Evolutionary conservation across 805 yeast species (phyloP), one percentile per base, ranked within the genome.

Genomic region (Hanseniaspora guilliermondii): DNA sequence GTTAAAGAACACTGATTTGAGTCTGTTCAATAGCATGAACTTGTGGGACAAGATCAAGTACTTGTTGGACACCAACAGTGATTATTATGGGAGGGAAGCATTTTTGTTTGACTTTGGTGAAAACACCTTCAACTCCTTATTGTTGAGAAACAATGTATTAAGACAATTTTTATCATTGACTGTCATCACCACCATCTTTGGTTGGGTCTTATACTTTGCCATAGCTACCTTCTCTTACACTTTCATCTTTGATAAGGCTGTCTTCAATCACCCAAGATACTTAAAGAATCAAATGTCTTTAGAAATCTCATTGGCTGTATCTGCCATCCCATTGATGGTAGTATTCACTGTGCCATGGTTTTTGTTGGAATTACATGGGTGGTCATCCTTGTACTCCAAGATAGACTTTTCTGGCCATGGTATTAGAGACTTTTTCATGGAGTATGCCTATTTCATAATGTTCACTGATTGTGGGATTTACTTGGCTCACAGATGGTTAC

Each of bases 381-480:
- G 78, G 68, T 87, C 97, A 0, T 76, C 73, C 61, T 73, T 93
- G 54, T 89, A 91, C 70, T 78, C 80, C 73, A 71, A 79, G 32
- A 70, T 82, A 35, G 73, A 76, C 58, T 81, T 79, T 50, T 71
- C 79, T 25, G 76, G 76, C 24, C 91, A 89, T 53, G 86, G 87
- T 49, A 76, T 82, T 79, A 73, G 68, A 60, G 79, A 87, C 46
- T 62, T 87, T 40, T 50, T 77, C 14, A 68, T 74, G 57, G 96
- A 89, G 68, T 68, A 83, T 58, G 89, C 93, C 2, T 69, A 77
- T 32, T 91, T 91, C 70, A 77, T 93, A 60, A 76, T 93, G 75
- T 93, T 93, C 68, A 93, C 98, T 1, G 98, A 93, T 70, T 83
- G 87, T 67, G 85, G 91, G 55, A 88, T 93, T 64, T 93, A 93